phyloP scores from a whole-genome alignment of 2,329 filamentous ascomycete genomes.

The Aspergillus alliaceus region DNA sequence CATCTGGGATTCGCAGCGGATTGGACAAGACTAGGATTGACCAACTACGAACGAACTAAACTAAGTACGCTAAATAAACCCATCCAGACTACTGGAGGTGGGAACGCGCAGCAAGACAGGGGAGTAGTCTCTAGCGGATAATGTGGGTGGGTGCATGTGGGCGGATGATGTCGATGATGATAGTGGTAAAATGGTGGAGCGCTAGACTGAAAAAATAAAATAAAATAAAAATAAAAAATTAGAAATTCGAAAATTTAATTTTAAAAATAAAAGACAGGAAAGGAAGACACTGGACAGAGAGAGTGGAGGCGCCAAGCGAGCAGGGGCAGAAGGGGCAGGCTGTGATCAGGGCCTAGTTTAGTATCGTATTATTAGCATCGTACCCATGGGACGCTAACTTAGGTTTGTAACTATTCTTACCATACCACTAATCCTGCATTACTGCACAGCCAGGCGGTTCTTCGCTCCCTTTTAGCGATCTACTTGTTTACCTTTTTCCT shows the following conservation, averaged over 20 bases:
- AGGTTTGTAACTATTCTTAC: slow-evolving; percentile 2
- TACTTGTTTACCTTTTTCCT: slow-evolving; percentile 5
- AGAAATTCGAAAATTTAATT: neutral
- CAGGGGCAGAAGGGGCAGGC: slow-evolving; percentile 22
- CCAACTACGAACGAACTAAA: slow-evolving; percentile 20
- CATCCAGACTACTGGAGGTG: slow-evolving; percentile 20
- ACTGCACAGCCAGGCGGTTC: slow-evolving; percentile 7
- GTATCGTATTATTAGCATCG: slow-evolving; percentile 12
- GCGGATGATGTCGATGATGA: slow-evolving; percentile 18
- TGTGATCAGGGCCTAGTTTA: slow-evolving; percentile 11
- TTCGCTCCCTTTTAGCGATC: slow-evolving; percentile 1
- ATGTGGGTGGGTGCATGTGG: slow-evolving; percentile 15
- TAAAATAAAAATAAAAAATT: neutral
- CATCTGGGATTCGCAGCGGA: slow-evolving; percentile 18
- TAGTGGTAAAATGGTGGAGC: slow-evolving; percentile 12
- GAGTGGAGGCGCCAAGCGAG: slow-evolving; percentile 12
- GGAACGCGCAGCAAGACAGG: slow-evolving; percentile 16
- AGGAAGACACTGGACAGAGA: too few relatives aligned
- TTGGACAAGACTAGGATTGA: slow-evolving; percentile 15
- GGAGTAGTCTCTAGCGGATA: slow-evolving; percentile 17
- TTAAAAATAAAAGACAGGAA: neutral
- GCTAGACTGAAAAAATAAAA: neutral
- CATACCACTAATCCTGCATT: slow-evolving; percentile 13
- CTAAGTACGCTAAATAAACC: slow-evolving; percentile 15
- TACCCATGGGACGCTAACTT: neutral